Evolutionary conservation across 768 basidiomycete genomes (phyloP).

Genomic region (Russula olivacea): DNA sequence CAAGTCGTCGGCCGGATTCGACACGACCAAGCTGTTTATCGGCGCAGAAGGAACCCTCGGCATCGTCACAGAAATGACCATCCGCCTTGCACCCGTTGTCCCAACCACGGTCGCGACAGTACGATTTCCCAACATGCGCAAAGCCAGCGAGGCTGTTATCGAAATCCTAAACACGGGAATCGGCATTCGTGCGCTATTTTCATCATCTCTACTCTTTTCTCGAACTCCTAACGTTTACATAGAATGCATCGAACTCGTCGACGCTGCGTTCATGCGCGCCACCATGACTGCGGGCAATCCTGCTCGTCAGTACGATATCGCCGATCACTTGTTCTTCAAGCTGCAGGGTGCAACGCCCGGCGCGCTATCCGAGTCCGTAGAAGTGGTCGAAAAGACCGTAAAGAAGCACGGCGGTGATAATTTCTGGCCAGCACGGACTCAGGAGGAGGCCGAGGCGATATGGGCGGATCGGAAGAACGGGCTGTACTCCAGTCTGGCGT

Average conservation of each 20-base stretch:
- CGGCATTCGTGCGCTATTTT: conserved; percentile 54
- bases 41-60: conserved; percentile 81
- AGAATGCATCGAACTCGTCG: conserved; percentile 85
- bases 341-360: conserved; percentile 65
- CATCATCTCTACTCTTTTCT: neutral
- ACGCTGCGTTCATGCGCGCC: conserved; percentile 61
- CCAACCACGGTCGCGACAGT: conserved; percentile 81
- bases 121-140: conserved; percentile 70
- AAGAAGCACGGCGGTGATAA: conserved; percentile 61
- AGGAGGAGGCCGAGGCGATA: conserved; percentile 62
- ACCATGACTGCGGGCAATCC: conserved; percentile 51
- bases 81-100: conserved; percentile 73
- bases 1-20: conserved; percentile 86
- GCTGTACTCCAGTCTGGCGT: conserved; percentile 48
- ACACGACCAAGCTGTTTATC: conserved; percentile 79
- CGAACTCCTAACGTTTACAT: neutral
- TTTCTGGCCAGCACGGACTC: conserved; percentile 57
- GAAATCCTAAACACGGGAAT: conserved; percentile 69
- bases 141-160: conserved; percentile 67
- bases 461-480: conserved; percentile 74
- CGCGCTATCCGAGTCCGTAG: conserved; percentile 56
- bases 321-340: conserved; percentile 79
- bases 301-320: conserved; percentile 22
- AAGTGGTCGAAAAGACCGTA: conserved; percentile 51
- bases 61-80: conserved; percentile 85